A percentile compares a stretch with the other conserved stretches of the same genome.
These are phyloP conservation scores for Fusarium lyarnte DNA, from an alignment of 2,329 filamentous ascomycete species.

Conservation along the genomic window DNA sequence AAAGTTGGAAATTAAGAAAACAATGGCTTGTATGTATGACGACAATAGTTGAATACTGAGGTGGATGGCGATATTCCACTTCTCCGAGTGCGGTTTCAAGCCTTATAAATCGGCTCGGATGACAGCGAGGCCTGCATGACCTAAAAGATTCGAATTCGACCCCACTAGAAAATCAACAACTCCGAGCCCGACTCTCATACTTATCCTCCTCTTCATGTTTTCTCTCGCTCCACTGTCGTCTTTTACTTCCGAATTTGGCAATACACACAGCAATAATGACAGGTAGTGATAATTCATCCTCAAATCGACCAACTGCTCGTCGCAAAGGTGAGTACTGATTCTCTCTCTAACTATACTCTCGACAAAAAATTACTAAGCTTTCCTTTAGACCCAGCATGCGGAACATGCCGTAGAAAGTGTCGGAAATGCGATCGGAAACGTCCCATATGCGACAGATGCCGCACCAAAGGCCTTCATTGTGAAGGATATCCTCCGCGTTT, in stretches of 20 bases:
- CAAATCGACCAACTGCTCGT: constrained; percentile 28
- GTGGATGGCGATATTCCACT: neutral
- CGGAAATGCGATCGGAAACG: constrained; percentile 46
- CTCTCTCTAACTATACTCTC: rapidly evolving
- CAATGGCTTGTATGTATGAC: neutral
- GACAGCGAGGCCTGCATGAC: neutral
- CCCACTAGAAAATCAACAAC: neutral
- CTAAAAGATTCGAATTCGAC: neutral
- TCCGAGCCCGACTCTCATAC: neutral
- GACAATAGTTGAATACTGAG: rapidly evolving
- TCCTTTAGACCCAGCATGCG: constrained; percentile 43
- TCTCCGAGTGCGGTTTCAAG: neutral
- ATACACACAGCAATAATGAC: constrained; percentile 20
- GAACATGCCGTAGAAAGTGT: constrained; percentile 47
- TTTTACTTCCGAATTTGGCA: neutral
- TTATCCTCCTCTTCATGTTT: neutral
- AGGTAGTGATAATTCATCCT: neutral
- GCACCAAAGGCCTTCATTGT: constrained; percentile 43
- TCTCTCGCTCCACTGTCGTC: neutral
- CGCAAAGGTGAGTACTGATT: constrained; percentile 23
- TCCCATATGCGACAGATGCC: constrained; percentile 44
- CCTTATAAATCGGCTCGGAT: neutral
- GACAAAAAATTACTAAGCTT: neutral
- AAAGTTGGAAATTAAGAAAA: too few species aligned
- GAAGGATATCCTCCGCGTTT: constrained; percentile 46